Conservation (phyloP, 2,329 filamentous ascomycete species). For the Zalaria sp. region DNA sequence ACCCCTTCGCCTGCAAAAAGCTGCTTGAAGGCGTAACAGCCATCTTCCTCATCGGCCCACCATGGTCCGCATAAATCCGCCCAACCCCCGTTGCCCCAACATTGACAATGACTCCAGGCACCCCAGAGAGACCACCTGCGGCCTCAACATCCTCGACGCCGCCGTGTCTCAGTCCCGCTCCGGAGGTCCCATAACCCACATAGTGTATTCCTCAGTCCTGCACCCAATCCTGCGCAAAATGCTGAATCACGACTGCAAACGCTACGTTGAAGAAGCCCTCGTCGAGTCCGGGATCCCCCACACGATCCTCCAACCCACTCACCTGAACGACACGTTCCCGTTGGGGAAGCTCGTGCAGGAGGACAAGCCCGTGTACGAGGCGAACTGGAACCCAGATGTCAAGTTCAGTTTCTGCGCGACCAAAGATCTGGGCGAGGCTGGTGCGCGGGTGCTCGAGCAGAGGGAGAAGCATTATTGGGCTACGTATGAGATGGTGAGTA, state of each 20-base stretch:
- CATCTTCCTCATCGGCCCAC: constrained; percentile 20
- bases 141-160: constrained; percentile 23
- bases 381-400: constrained; percentile 10
- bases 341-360: constrained; percentile 10
- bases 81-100: background rate
- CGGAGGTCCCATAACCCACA: constrained; percentile 16
- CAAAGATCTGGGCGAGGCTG: constrained; percentile 14
- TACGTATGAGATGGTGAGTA: constrained; percentile 13
- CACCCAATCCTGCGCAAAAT: constrained; percentile 20
- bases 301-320: constrained; percentile 22
- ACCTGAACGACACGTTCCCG: constrained; percentile 19
- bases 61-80: constrained; percentile 8
- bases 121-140: constrained; percentile 18
- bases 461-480: constrained; percentile 16
- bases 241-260: constrained; percentile 23
- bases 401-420: constrained; percentile 14
- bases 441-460: constrained; percentile 11
- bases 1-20: constrained; percentile 8
- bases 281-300: constrained; percentile 19
- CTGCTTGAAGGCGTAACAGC: constrained; percentile 17
- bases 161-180: constrained; percentile 11
- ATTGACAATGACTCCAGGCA: constrained; percentile 7
- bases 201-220: constrained; percentile 21
- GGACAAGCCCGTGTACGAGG: constrained; percentile 9
- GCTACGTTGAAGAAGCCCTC: constrained; percentile 20